Percentiles rank a stretch among this genome's conserved stretches.
These are phyloP conservation scores for Phytophthora agathidicida DNA, from an alignment of 352 stramenopile species.

Conservation along the genomic window DNA sequence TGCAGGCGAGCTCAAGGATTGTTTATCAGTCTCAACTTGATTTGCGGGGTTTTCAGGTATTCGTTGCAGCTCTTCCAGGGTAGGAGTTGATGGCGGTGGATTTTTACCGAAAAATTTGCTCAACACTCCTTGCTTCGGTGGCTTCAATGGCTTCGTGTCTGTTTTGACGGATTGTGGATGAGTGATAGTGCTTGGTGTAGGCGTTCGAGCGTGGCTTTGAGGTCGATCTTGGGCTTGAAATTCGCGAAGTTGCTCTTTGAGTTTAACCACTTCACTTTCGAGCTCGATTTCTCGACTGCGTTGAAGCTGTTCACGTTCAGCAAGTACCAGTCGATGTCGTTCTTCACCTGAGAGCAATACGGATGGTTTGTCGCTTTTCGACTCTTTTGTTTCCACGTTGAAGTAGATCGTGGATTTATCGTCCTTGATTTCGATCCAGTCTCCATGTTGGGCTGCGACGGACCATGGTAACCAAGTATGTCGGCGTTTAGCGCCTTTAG, in stretches of 20 bases:
- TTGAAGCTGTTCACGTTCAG: conserved; percentile 59
- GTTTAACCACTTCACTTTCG: conserved; percentile 70
- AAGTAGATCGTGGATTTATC: conserved; percentile 62
- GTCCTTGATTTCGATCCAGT: conserved; percentile 81
- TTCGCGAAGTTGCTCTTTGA: conserved; percentile 62
- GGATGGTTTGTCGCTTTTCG: conserved; percentile 53
- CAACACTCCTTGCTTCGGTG: conserved; percentile 28
- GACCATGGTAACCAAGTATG: conserved; percentile 73
- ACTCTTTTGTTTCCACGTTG: conserved; percentile 85
- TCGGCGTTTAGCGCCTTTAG: conserved; percentile 59
- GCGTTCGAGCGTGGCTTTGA: conserved; percentile 8
- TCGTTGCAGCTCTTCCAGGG: conserved; percentile 42
- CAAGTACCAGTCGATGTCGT: conserved; percentile 55
- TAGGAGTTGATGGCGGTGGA: conserved; percentile 17
- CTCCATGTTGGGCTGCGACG: conserved; percentile 52
- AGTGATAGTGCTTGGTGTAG: conserved; percentile 6
- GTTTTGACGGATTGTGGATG: background rate
- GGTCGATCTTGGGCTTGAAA: conserved; percentile 35
- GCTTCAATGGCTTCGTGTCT: conserved; percentile 18
- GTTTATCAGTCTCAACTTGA: conserved; percentile 38
- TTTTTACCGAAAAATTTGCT: conserved; percentile 29
- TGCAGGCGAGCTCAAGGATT: conserved; percentile 50
- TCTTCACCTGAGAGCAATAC: conserved; percentile 61
- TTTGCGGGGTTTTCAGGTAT: conserved; percentile 47
- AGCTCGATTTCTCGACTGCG: conserved; percentile 58